Evolutionary conservation across 495 filamentous ascomycete species (phyloP), one percentile per base, ranked within the genome.

Genomic region (Lasiosphaeria miniovina): DNA sequence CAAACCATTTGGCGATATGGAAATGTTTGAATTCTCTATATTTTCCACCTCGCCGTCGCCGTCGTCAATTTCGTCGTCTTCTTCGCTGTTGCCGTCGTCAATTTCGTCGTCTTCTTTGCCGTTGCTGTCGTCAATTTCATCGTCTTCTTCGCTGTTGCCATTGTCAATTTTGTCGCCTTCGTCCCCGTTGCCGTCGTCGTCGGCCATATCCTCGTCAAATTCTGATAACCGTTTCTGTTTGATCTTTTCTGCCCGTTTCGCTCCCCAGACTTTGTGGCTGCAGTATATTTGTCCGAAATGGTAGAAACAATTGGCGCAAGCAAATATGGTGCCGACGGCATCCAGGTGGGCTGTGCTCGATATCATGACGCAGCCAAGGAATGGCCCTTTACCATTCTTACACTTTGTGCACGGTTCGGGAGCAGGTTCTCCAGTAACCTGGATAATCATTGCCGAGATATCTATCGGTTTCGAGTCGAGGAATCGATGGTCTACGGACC

Each of bases 261-360:
- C 33, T 2, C 66, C 70, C 69, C 65, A 69, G 5, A 11, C 32
- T 55, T 64, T 71, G 43, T 66, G 62, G 12, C 55, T 58, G 51
- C 73, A 75, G n/a, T 66, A 56, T 0, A 61, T 66, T 45, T 71
- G 68, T 0, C 61, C 58, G 48, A n/a, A 55, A 33, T 71, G 67
- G 38, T 75, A 74, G 15, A 65, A 70, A 51, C 73, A 75, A 35
- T 71, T 74, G 8, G 68, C 73, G 31, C 73, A 75, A 9, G 57
- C 24, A 4, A 65, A 12, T 6, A 74, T 45, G 3, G 51, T 55
- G 0, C 34, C 50, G 0, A 69, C 48, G 0, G 63, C 36, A 4
- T 14, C 48, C 0, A 34, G 34, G 0, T 58, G 60, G 0, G 64
- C 69, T 12, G 58, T 52, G 0, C 36, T 15, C 1, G 69, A 65